Percentiles rank a stretch among this genome's conserved stretches.
Evolutionary conservation across 441 rosid species (phyloP).

Genomic region (Euphorbia corollata): DNA sequence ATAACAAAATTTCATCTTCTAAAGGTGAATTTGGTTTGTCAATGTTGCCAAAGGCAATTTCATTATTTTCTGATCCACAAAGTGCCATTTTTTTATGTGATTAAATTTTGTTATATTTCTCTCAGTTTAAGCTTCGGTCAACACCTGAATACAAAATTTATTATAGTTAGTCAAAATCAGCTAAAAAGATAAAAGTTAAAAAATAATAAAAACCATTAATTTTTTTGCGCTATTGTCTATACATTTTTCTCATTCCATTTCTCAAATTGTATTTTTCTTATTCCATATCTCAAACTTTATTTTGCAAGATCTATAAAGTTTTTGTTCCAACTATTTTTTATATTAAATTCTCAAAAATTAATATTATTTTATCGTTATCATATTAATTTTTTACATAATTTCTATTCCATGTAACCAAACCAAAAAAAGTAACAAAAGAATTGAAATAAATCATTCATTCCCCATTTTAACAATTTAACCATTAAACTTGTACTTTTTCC

Average conservation of each 20-base stretch:
- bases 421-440: too few species aligned
- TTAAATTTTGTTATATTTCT: not conserved
- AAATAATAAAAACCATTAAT: not conserved
- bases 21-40: constrained; percentile 14
- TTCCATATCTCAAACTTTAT: too few species aligned
- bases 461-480: too few species aligned
- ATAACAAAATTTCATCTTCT: constrained; percentile 18
- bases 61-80: constrained; percentile 21
- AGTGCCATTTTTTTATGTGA: constrained; percentile 27
- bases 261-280: too few species aligned
- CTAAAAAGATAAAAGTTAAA: not conserved
- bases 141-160: not conserved
- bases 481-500: not conserved
- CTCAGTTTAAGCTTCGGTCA: not conserved
- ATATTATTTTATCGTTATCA: too few species aligned
- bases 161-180: not conserved
- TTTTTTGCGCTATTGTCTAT: not conserved
- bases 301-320: too few species aligned
- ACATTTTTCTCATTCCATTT: too few species aligned
- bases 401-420: too few species aligned
- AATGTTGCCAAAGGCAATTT: constrained; percentile 18
- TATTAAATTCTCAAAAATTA: too few species aligned
- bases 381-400: too few species aligned
- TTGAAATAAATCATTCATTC: too few species aligned
- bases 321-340: too few species aligned